These are phyloP conservation scores for Flaveria trinervia DNA, from an alignment of 129 eudicot species.

Conservation along the genomic window DNA sequence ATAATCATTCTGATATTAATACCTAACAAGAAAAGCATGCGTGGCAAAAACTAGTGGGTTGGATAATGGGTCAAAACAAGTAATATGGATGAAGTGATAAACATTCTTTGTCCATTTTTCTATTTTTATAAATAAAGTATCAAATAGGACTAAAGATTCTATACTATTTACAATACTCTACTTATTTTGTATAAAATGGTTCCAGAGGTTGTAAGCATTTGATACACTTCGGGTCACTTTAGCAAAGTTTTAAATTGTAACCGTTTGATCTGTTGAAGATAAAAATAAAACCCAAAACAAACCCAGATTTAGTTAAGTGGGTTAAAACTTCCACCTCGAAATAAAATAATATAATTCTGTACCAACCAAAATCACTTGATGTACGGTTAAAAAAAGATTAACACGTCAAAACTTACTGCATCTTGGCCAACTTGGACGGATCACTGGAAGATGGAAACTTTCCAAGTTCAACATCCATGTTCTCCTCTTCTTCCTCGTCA, in stretches of 20 bases:
- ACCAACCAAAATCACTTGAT: constrained; percentile 6
- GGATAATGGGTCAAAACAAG: background rate
- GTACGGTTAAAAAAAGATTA: background rate
- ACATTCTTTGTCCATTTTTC: background rate
- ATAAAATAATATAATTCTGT: background rate
- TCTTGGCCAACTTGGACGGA: constrained; percentile 84
- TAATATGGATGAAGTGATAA: background rate
- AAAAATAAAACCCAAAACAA: background rate
- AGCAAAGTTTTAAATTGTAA: background rate
- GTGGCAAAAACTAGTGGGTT: constrained; percentile 3
- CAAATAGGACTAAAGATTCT: background rate
- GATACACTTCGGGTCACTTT: background rate
- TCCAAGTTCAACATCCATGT: constrained; percentile 92
- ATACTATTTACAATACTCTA: background rate
- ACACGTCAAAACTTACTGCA: constrained; percentile 65
- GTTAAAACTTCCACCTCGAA: background rate
- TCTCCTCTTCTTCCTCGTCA: constrained; percentile 90
- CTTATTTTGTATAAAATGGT: background rate
- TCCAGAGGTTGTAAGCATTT: background rate
- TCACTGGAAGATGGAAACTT: constrained; percentile 61
- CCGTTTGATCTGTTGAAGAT: background rate
- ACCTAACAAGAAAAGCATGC: background rate
- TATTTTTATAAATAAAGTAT: background rate
- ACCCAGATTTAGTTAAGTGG: background rate
- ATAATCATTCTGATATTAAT: background rate